Evolutionary conservation across 2,329 filamentous ascomycete species (phyloP), one percentile per base, ranked within the genome.

Genomic region (Ophiognomonia clavigignenti-juglandacearum): DNA sequence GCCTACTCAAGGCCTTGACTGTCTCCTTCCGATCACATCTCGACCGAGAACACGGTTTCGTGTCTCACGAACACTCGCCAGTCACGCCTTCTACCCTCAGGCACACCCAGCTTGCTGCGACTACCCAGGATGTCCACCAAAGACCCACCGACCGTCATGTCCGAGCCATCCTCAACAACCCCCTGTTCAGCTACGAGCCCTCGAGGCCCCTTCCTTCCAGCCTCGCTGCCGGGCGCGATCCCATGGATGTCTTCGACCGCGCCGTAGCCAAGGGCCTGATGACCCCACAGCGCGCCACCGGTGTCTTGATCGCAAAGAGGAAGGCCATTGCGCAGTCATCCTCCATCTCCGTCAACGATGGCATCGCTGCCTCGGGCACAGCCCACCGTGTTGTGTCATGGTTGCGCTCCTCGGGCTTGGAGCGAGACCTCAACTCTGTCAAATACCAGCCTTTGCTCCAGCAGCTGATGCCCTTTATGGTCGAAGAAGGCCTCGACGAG

Each of bases 201-300:
- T 64, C 65, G 45, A 56, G 60, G 23, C 58, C 60, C 20, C 39
- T 18, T 51, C 29, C 39, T 43, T 22, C 22, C 35, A 34, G 45
- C 11, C 13, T 41, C 39, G 29, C 29, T 27, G 4, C 50, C 56
- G 48, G 52, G 40, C 61, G 64, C 24, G 70, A 75, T 36, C 75
- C 74, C 4, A 74, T 78, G 65, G 68, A 74, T 32, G 69, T 81
- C 4, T 82, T 82, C 50, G 71, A 79, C 52, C 67, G 71, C 47
- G 78, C 77, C 16, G 76, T 77, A 2, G 68, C 74, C 11, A 70
- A 68, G 56, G 77, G 77, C 31, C 67, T 82, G 54, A 80, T 82
- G 78, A 80, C 69, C 4, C 57, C 71, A 1, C 64, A 66, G 32
- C 70, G 74, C 1, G 78, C 78, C 0, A 71, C 71, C 1, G 78